Evolutionary conservation across 805 yeast genomes (phyloP).

Genomic region (Candida alai): DNA sequence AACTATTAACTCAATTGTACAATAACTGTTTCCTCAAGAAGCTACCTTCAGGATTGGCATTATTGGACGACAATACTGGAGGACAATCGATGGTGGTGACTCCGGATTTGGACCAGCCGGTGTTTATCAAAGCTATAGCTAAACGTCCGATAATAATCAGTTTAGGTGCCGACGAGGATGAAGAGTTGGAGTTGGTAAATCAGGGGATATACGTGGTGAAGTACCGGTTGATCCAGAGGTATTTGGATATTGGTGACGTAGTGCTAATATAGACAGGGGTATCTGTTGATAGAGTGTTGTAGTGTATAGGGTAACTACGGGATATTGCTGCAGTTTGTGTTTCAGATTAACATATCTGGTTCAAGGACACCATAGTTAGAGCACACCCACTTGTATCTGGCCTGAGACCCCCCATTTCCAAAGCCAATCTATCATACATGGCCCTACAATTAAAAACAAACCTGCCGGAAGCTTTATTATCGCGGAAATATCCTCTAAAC

Average conservation of each 20-base stretch:
- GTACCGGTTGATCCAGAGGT: slow-evolving; percentile 43
- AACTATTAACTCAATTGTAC: slow-evolving; percentile 60
- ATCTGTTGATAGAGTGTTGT: too few species aligned
- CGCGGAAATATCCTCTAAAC: too few species aligned
- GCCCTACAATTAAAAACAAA: too few species aligned
- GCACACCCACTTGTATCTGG: too few species aligned
- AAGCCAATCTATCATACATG: too few species aligned
- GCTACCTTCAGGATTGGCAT: slow-evolving; percentile 66
- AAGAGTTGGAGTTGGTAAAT: slow-evolving; percentile 51
- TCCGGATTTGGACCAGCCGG: slow-evolving; percentile 76
- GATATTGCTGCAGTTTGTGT: too few species aligned
- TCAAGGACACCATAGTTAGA: too few species aligned
- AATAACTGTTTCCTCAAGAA: slow-evolving; percentile 60
- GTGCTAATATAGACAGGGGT: slow-evolving; percentile 34
- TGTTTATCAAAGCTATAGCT: slow-evolving; percentile 56
- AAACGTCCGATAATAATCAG: slow-evolving; percentile 22
- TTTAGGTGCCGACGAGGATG: slow-evolving; percentile 34
- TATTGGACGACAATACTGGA: slow-evolving; percentile 67
- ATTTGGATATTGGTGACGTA: slow-evolving; percentile 36
- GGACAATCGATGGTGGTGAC: slow-evolving; percentile 67
- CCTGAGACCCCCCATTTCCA: too few species aligned
- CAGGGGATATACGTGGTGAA: slow-evolving; percentile 76
- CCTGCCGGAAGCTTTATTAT: too few species aligned
- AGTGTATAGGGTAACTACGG: too few species aligned
- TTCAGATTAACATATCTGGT: too few species aligned